Conservation (phyloP, 257 asterid genomes). For the Capsicum chinense region DNA sequence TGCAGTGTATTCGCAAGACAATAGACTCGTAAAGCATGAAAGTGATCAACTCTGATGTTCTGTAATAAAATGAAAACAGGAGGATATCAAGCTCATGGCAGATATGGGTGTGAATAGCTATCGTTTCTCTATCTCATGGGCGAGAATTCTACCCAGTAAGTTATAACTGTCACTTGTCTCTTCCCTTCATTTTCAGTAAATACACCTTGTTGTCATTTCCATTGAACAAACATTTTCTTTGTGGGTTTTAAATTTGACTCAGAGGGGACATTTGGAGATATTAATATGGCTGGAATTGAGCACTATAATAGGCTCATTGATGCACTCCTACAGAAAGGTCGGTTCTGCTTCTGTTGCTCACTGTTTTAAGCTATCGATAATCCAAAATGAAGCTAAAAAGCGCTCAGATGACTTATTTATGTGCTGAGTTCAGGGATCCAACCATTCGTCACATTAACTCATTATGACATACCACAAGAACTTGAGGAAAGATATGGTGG, state of each 20-base stretch:
- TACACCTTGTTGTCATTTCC: not conserved
- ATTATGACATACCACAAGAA: constrained; percentile 74
- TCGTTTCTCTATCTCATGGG: constrained; percentile 37
- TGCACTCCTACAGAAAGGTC: constrained; percentile 56
- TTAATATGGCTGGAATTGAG: constrained; percentile 59
- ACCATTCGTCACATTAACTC: constrained; percentile 64
- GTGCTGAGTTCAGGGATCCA: constrained; percentile 49
- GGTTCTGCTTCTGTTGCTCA: not conserved
- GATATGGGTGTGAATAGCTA: constrained; percentile 29
- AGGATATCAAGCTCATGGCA: constrained; percentile 31
- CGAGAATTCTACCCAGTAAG: constrained; percentile 36
- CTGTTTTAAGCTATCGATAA: not conserved
- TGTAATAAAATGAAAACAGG: constrained; percentile 25
- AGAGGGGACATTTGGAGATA: constrained; percentile 63
- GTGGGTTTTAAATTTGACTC: constrained; percentile 18
- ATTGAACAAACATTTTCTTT: not conserved
- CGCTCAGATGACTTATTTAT: not conserved
- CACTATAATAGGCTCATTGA: constrained; percentile 64
- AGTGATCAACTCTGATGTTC: not conserved
- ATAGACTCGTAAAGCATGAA: not conserved
- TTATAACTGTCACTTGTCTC: not conserved
- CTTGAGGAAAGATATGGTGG: constrained; percentile 70
- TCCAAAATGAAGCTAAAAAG: not conserved
- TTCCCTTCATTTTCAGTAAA: not conserved
- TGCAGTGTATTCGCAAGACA: not conserved